Evolutionary conservation across 176 grass and related monocot genomes (phyloP).

Genomic region (Dendrocalamus sinicus): DNA sequence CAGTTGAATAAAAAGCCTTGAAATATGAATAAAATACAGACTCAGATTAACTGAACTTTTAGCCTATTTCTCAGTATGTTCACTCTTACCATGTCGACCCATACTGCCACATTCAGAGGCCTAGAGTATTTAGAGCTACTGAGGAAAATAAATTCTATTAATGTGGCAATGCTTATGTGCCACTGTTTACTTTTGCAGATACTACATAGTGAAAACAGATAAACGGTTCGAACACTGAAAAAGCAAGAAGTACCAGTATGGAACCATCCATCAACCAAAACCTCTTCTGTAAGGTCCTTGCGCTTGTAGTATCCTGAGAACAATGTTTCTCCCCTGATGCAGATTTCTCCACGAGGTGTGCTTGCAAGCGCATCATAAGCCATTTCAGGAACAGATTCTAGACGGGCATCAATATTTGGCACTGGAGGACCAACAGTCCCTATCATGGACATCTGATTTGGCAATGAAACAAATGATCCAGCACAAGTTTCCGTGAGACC

Average conservation of each 20-base stretch:
- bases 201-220: background rate
- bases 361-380: slow-evolving; percentile 72
- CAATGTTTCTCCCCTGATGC: slow-evolving; percentile 76
- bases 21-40: background rate
- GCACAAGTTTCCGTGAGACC: slow-evolving; percentile 89
- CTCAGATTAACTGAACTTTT: background rate
- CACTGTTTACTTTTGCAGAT: slow-evolving; percentile 21
- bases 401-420: slow-evolving; percentile 71
- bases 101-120: slow-evolving; percentile 21
- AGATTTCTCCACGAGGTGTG: slow-evolving; percentile 73
- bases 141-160: background rate
- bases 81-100: background rate
- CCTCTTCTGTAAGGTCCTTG: slow-evolving; percentile 83
- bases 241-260: slow-evolving; percentile 63
- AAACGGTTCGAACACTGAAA: background rate
- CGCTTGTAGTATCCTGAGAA: slow-evolving; percentile 87
- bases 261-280: slow-evolving; percentile 87
- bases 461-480: slow-evolving; percentile 72
- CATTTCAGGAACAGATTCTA: slow-evolving; percentile 89
- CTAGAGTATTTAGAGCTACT: slow-evolving; percentile 2
- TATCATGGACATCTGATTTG: slow-evolving; percentile 84
- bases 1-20: background rate
- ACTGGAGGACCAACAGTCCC: slow-evolving; percentile 83
- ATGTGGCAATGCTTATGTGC: background rate
- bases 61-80: background rate